Evolutionary conservation across 1,139 yeast genomes (phyloP), one percentile per base, ranked within the genome.

Genomic region (Magnusiomyces paraingens): DNA sequence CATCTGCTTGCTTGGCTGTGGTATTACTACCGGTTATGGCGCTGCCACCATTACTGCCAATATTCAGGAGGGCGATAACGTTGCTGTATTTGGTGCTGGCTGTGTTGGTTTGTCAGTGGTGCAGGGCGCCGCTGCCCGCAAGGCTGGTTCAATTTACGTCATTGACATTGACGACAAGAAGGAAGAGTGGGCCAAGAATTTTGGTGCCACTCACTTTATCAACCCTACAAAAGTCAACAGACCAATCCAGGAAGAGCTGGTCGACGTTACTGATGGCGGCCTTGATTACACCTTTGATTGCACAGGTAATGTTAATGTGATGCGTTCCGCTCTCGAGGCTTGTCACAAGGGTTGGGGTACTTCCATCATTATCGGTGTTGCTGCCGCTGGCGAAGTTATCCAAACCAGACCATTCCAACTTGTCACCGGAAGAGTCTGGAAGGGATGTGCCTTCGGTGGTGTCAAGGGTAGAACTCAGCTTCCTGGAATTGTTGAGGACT

Each of bases 301-400:
- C 78, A 93, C 99, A 54, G 99, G 99, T 75, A 94, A 93, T 69
- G 93, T 85, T 58, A 73, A 81, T 49, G 99, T 93, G 53, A 93
- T 93, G 99, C 84, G 98, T 75, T 77, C 82, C 66, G 99, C 99
- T 20, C 79, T 93, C 63, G 98, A 93, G 76, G 89, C 96, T 40
- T 89, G 96, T 71, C 98, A 93, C 78, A 91, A 91, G 76, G 99
- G 99, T 61, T 94, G 99, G 98, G 99, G 99, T 72, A 82, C 84
- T 66, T 89, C 96, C 26, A 79, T 93, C 64, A 78, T 93, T 66
- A 93, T 93, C 69, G 99, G 99, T 69, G 99, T 94, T 63, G 99
- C 99, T 49, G 96, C 96, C 63, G 96, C 98, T 50, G 99, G 99
- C 64, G 80, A 90, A 73, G 98, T 93, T 74, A 91, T 94, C 62